These are phyloP conservation scores for Papiliotrema terrestris DNA, from an alignment of 1,284 basidiomycete genomes.

Conservation along the genomic window DNA sequence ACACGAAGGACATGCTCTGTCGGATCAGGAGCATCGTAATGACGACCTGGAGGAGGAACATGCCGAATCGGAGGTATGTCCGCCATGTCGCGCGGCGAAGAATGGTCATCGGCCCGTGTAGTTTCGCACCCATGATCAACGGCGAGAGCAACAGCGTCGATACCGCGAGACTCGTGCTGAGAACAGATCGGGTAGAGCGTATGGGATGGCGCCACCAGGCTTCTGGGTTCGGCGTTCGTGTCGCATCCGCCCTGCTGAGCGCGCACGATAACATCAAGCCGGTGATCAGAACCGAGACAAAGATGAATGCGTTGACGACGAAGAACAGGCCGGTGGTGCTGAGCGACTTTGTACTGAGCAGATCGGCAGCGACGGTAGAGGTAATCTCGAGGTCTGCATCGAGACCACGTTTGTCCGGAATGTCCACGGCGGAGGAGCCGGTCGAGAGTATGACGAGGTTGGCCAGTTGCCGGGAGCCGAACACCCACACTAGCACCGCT, in stretches of 20 bases:
- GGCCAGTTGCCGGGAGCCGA: constrained; percentile 3
- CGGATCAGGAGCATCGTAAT: constrained; percentile 1
- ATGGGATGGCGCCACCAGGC: not conserved
- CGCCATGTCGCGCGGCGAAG: not conserved
- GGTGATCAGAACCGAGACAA: not conserved
- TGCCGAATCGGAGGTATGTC: constrained; percentile 1
- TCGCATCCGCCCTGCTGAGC: not conserved
- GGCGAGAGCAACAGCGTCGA: not conserved
- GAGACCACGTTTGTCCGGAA: not conserved
- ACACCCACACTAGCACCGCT: not conserved
- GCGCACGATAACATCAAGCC: not conserved
- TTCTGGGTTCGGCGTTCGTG: too few relatives aligned
- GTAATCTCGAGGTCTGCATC: constrained; percentile 1
- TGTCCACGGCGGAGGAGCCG: not conserved
- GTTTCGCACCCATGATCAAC: constrained; percentile 4
- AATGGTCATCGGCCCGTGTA: not conserved
- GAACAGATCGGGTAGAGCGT: not conserved
- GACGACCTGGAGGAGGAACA: constrained; percentile 1
- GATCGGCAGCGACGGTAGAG: not conserved
- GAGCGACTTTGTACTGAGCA: not conserved
- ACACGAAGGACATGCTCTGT: constrained; percentile 7
- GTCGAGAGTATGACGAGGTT: not conserved
- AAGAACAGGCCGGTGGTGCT: constrained; percentile 1
- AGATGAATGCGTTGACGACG: constrained; percentile 3
- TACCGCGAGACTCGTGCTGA: not conserved